Base-by-base conservation (phyloP, 257 asterid species). In the Petunia axillaris region DNA sequence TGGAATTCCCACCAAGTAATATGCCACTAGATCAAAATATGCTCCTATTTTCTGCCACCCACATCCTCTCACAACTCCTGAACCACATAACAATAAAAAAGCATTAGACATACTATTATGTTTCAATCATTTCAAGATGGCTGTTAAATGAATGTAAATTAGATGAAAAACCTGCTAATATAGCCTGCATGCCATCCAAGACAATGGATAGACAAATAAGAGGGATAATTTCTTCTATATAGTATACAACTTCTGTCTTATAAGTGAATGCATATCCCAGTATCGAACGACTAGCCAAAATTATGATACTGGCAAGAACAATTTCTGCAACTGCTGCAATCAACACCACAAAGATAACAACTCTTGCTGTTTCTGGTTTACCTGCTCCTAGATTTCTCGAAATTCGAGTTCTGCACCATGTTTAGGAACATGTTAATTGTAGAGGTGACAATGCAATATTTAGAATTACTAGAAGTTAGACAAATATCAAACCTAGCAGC, bases 31-130 rank as follows among this genome's bases (percentile, higher is more conserved):
- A 79, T 93, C 92, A 1, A 93, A 89, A 57, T 90, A 92, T 0
- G 98, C 97, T n/a, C 97, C 98, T 5, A 93, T 50, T 14, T 90
- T 93, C 85, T 93, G 95, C 95, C 95, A 93, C 64, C 98, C 98
- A 11, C 93, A 82, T 16, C 96, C 98, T 87, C 96, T 87, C 36
- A 94, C 96, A 4, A 92, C 91, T 6, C 97, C 95, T 90, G 85
- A 55, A 8, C 25, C 25, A 25, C 25, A 25, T 25, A 25, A 25
- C 25, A 25, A 25, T 25, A 25, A 25, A 25, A 25, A 25, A 25
- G 25, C 25, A 25, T 25, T 25, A 25, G 25, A 25, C 25, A 25
- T 25, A 25, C 25, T 25, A 25, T 25, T 25, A 25, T 25, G 25
- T 25, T 25, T 25, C 25, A 25, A 25, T 25, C 25, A 25, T 25